Base-by-base conservation (phyloP, 345 rosid genomes). In the Kernera saxatilis region DNA sequence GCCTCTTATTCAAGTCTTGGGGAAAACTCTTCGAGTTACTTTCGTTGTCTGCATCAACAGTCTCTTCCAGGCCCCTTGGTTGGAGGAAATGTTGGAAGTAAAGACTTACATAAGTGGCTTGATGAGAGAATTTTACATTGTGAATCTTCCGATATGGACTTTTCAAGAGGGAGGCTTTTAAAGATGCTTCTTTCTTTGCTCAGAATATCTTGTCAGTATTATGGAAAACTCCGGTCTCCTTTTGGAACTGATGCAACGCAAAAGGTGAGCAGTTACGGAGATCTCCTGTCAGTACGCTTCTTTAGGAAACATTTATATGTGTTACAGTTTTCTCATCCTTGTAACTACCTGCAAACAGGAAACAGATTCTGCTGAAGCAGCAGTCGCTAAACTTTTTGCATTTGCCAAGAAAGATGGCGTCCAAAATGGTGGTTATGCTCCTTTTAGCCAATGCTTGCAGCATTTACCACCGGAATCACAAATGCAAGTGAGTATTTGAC, bases 191-290 rank as follows among this genome's bases (percentile, higher is more conserved):
- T 95, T 54, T 90, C 93, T 64, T 78, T 95, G 84, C 96, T 92
- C 23, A 92, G 84, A 82, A 82, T 95, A 78, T 92, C 91, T 56
- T 92, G 86, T 76, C 96, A 88, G 81, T 91, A 87, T 82, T 95
- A 95, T 78, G 99, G 98, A 65, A 95, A 92, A 86, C 89, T 95
- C 64, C 85, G 97, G 58, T 88, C 97, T 77, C 92, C 99, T 77
- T 95, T 88, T 59, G 96, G 98, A 46, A 55, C 82, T 50, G 98
- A 95, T 62, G 75, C 76, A 22, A 30, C 80, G 17, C 57, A 81
- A 73, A 88, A 80, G 95, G 97, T 94, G 81, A 79, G 64, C 43
- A 53, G 5, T 17, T 43, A 8, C 32, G 43, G 35, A 59, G 45
- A 59, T 51, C 5, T 32, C 54, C 62, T 69, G 22, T 36, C 40